These are phyloP conservation scores for Tranzscheliella williamsii DNA, from an alignment of 1,284 basidiomycete genomes.

Conservation along the genomic window DNA sequence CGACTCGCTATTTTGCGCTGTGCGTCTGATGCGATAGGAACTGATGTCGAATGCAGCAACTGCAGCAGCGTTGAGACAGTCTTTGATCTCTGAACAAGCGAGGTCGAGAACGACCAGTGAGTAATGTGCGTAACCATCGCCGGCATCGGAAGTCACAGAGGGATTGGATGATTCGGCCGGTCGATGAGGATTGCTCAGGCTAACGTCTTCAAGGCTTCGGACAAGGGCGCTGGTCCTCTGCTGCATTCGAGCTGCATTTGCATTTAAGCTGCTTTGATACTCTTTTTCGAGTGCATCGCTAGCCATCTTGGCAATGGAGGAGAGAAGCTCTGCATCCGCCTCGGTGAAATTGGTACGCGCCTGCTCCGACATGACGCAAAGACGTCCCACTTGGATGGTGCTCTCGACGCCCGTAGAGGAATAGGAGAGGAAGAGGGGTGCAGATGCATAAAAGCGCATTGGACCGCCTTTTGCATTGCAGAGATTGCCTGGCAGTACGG, in stretches of 20 bases:
- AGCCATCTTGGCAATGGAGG: slow-evolving; percentile 39
- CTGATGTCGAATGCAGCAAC: slow-evolving; percentile 28
- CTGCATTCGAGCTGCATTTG: slow-evolving; percentile 37
- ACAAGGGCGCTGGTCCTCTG: slow-evolving; percentile 20
- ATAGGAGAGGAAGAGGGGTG: slow-evolving; percentile 37
- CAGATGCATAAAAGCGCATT: slow-evolving; percentile 46
- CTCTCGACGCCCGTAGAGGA: slow-evolving; percentile 16
- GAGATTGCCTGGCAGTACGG: slow-evolving; percentile 17
- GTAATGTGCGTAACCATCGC: slow-evolving; percentile 13
- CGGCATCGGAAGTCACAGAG: slow-evolving; percentile 4
- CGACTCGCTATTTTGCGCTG: too few relatives aligned
- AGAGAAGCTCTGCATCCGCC: slow-evolving; percentile 32
- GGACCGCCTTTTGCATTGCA: slow-evolving; percentile 20
- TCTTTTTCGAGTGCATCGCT: slow-evolving; percentile 45
- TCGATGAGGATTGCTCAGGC: slow-evolving; percentile 3
- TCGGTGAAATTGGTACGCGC: slow-evolving; percentile 37
- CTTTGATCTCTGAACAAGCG: slow-evolving; percentile 18
- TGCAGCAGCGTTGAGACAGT: slow-evolving; percentile 20
- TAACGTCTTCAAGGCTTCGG: slow-evolving; percentile 23
- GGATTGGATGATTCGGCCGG: slow-evolving; percentile 11
- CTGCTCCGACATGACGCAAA: slow-evolving; percentile 36
- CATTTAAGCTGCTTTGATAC: slow-evolving; percentile 16
- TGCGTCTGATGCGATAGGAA: slow-evolving; percentile 27
- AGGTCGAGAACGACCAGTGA: slow-evolving; percentile 17
- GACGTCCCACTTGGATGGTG: slow-evolving; percentile 34